These are phyloP conservation scores for Desmodesmus armatus DNA, from an alignment of 139 green algal species.

Conservation along the genomic window DNA sequence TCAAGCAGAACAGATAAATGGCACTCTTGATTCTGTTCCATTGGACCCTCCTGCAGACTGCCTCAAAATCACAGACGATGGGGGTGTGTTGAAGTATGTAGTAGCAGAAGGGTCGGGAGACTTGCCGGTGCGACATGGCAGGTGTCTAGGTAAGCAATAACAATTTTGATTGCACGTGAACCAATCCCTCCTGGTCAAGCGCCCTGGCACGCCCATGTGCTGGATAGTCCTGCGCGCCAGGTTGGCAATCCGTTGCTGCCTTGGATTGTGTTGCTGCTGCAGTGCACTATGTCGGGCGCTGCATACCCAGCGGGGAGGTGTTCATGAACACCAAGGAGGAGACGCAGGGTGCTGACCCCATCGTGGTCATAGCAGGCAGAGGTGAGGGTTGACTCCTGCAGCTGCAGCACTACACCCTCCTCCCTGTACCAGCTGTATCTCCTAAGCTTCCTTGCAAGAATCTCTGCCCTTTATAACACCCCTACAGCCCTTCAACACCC, in stretches of 20 bases:
- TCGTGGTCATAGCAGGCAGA: conserved; percentile 72
- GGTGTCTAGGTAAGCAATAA: conserved; percentile 66
- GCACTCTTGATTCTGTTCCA: neutral
- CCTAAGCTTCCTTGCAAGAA: too few relatives aligned
- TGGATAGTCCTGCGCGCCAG: too few relatives aligned
- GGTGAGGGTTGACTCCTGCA: conserved; percentile 60
- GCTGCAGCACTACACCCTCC: neutral
- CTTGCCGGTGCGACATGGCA: conserved; percentile 59
- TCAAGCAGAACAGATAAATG: neutral
- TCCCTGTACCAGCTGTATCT: too few relatives aligned
- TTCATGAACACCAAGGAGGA: conserved; percentile 79
- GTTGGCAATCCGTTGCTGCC: too few relatives aligned
- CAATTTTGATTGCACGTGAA: neutral
- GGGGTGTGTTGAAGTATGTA: conserved; percentile 59
- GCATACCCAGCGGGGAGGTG: conserved; percentile 52
- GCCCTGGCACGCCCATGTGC: too few relatives aligned
- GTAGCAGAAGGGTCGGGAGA: conserved; percentile 54
- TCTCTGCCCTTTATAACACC: too few relatives aligned
- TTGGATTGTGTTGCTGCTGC: neutral
- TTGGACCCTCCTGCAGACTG: conserved; percentile 40
- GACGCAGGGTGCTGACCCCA: conserved; percentile 51
- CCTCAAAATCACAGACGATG: conserved; percentile 59
- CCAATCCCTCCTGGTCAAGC: too few relatives aligned
- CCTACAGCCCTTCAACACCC: too few relatives aligned
- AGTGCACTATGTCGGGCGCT: conserved; percentile 79